These are phyloP conservation scores for Thozetella sp. DNA, from an alignment of 495 filamentous ascomycete species.

Conservation along the genomic window DNA sequence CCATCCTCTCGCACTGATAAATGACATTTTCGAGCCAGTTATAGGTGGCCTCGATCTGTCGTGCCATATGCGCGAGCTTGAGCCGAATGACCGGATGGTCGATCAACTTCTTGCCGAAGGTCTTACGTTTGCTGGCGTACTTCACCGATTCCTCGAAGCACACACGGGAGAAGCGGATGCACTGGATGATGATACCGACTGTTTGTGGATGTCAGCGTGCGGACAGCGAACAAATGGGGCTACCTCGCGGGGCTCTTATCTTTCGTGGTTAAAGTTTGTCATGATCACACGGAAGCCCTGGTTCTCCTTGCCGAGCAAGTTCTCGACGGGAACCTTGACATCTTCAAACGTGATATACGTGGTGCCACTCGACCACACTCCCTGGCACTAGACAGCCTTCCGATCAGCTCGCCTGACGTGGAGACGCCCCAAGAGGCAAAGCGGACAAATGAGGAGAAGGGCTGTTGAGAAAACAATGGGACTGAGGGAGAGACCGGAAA, in stretches of 20 bases:
- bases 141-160: conserved; percentile 96
- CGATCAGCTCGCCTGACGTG: too few species aligned
- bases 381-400: conserved; percentile 87
- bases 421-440: too few species aligned
- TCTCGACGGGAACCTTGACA: conserved; percentile 97
- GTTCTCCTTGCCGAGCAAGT: conserved; percentile 96
- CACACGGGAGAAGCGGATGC: conserved; percentile 90
- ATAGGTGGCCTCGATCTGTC: conserved; percentile 94
- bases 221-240: conserved; percentile 43
- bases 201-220: neutral
- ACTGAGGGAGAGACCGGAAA: too few species aligned
- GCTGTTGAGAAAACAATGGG: too few species aligned
- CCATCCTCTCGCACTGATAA: conserved; percentile 91
- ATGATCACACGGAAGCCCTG: conserved; percentile 98
- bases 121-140: conserved; percentile 94
- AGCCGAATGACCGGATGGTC: conserved; percentile 97
- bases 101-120: conserved; percentile 94
- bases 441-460: too few species aligned
- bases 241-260: too few species aligned
- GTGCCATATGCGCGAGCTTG: conserved; percentile 97
- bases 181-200: conserved; percentile 93
- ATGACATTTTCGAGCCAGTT: conserved; percentile 97
- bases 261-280: conserved; percentile 99
- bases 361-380: conserved; percentile 92
- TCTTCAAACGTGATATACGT: conserved; percentile 98